These are phyloP conservation scores for Vitis rotundifolia DNA, from an alignment of 164 flowering plant genomes.

Conservation along the genomic window DNA sequence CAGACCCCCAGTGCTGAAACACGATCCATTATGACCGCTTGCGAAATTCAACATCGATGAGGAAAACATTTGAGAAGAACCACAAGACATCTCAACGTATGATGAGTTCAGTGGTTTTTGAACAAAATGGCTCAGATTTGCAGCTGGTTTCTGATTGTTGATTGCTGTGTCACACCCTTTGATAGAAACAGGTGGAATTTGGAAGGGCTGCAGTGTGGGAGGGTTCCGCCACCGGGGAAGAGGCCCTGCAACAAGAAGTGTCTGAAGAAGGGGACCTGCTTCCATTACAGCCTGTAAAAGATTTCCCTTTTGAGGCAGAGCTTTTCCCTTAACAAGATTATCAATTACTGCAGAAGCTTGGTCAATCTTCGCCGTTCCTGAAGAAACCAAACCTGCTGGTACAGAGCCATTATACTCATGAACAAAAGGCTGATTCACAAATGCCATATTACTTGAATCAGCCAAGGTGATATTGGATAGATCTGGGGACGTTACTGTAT, in stretches of 20 bases:
- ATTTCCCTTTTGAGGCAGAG: constrained; percentile 67
- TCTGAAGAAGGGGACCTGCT: constrained; percentile 79
- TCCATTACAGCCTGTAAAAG: constrained; percentile 71
- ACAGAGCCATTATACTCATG: constrained; percentile 12
- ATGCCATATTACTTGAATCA: constrained; percentile 23
- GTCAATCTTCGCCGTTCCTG: constrained; percentile 17
- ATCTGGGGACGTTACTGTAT: constrained; percentile 56
- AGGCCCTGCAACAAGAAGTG: constrained; percentile 77
- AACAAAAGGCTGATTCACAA: constrained; percentile 19
- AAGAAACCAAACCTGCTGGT: constrained; percentile 10
- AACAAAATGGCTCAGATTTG: not conserved
- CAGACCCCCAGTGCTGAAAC: constrained; percentile 14
- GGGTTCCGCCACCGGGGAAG: constrained; percentile 82
- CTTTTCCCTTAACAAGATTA: constrained; percentile 42
- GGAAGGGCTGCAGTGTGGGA: constrained; percentile 53
- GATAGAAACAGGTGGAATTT: constrained; percentile 49
- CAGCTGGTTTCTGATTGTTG: constrained; percentile 11
- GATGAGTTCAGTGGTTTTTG: constrained; percentile 17
- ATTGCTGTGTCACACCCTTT: constrained; percentile 22
- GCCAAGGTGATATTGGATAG: constrained; percentile 35
- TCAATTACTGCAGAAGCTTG: constrained; percentile 41
- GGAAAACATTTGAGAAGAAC: constrained; percentile 32
- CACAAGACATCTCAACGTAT: constrained; percentile 25
- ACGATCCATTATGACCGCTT: constrained; percentile 17
- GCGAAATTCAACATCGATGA: constrained; percentile 39